Evolutionary conservation across 2,329 filamentous ascomycete genomes (phyloP), one percentile per base, ranked within the genome.

Genomic region (Nemania sp.): DNA sequence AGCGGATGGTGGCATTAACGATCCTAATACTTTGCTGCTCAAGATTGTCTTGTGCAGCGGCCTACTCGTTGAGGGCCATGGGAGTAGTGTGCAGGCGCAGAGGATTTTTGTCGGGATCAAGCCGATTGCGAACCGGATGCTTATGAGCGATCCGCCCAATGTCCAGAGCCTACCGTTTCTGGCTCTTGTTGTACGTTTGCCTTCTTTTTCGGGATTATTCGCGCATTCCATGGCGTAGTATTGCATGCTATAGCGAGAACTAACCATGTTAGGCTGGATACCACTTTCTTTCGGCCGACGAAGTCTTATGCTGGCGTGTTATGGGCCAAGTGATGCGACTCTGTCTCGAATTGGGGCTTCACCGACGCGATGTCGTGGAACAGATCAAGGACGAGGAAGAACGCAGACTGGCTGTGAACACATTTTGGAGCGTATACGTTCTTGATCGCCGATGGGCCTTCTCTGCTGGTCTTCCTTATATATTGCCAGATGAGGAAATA

Each of bases 401-500:
- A 57, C 81, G 89, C 43, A 77, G 79, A 44, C 80, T 83, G 45
- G 85, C 88, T 0, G 79, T 89, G 23, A 83, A 86, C 44, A 82
- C 90, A 12, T 96, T 95, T 70, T 97, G 90, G 92, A 85, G 88
- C 1, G 85, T 91, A 15, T 96, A 94, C 66, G 86, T 91, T 3
- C 77, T 96, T 33, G 92, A 96, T 68, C 80, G 91, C 33, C 80
- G 91, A 45, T 96, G 91, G 91, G 91, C 88, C 59, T 90, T 96
- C 63, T 89, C 88, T n/a, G 92, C 90, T 0, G 91, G 91, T 0
- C 80, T 96, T 70, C 91, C 91, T 0, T 96, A 91, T 73, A 86
- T 89, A 2, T 77, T 96, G 30, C 88, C 93, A 61, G 91, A 96
- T 65, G 82, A 89, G 14, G 91, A 96, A 66, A 90, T 96, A 56